Evolutionary conservation across 2,329 filamentous ascomycete species (phyloP).

Genomic region (Fusarium sp.): DNA sequence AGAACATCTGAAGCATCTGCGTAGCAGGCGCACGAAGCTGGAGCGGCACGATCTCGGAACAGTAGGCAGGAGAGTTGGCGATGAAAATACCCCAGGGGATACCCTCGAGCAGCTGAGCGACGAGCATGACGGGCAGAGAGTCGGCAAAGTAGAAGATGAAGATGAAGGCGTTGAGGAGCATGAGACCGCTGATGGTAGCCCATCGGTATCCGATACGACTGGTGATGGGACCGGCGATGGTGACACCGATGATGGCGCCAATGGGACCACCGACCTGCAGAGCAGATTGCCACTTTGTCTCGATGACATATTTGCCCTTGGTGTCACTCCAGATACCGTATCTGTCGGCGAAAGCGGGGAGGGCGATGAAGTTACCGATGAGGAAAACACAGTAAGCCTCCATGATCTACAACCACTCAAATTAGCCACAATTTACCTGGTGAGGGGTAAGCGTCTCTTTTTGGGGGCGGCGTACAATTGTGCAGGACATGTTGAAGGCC

Average conservation of each 20-base stretch:
- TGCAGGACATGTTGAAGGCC: conserved; percentile 60
- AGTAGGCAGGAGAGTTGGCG: conserved; percentile 69
- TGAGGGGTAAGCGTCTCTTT: not conserved
- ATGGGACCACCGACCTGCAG: conserved; percentile 48
- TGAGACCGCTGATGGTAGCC: conserved; percentile 50
- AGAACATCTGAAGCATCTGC: conserved; percentile 71
- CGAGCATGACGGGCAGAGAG: conserved; percentile 55
- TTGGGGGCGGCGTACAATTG: conserved; percentile 50
- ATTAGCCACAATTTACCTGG: not conserved
- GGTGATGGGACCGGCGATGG: conserved; percentile 51
- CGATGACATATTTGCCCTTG: conserved; percentile 45
- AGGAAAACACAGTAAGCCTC: conserved; percentile 61
- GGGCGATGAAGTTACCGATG: conserved; percentile 57
- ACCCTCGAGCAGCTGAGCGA: conserved; percentile 66
- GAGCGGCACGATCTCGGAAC: conserved; percentile 67
- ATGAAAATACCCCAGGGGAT: conserved; percentile 72
- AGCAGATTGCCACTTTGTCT: conserved; percentile 53
- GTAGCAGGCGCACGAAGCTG: conserved; percentile 64
- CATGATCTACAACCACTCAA: conserved; percentile 53
- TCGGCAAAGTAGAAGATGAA: conserved; percentile 64
- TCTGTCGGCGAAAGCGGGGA: conserved; percentile 47
- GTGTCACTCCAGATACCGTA: conserved; percentile 48
- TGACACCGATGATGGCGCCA: conserved; percentile 50
- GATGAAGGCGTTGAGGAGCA: conserved; percentile 51
- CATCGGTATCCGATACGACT: conserved; percentile 50